Evolutionary conservation across 352 stramenopile genomes (phyloP).

Genomic region (Phytophthora citricola): DNA sequence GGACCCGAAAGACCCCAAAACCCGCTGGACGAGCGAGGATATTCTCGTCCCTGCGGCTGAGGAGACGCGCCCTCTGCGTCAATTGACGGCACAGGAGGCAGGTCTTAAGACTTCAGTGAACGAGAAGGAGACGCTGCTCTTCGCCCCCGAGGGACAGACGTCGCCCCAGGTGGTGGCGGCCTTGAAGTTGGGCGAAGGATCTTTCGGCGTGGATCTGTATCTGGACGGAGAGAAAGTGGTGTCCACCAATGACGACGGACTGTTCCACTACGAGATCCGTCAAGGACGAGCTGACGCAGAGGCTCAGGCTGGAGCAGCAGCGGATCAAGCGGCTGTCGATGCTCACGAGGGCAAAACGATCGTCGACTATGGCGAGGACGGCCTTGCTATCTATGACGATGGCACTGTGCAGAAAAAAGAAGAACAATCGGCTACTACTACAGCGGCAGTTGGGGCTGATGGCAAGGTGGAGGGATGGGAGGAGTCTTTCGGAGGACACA

Average conservation of each 20-base stretch:
- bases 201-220: slow-evolving; percentile 77
- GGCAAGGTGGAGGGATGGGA: slow-evolving; percentile 90
- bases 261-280: slow-evolving; percentile 81
- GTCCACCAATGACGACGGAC: slow-evolving; percentile 65
- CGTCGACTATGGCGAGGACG: slow-evolving; percentile 98
- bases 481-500: slow-evolving; percentile 96
- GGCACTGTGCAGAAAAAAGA: slow-evolving; percentile 86
- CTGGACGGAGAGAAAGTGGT: slow-evolving; percentile 69
- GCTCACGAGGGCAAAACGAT: slow-evolving; percentile 93
- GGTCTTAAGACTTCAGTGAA: slow-evolving; percentile 34
- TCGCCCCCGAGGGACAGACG: slow-evolving; percentile 28
- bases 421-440: slow-evolving; percentile 28
- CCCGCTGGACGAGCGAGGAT: slow-evolving; percentile 61
- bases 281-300: slow-evolving; percentile 66
- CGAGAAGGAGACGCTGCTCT: slow-evolving; percentile 43
- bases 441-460: slow-evolving; percentile 24
- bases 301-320: slow-evolving; percentile 27
- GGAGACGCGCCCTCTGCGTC: slow-evolving; percentile 41
- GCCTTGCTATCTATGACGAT: slow-evolving; percentile 97
- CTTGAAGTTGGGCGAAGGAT: slow-evolving; percentile 40
- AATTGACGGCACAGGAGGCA: slow-evolving; percentile 44
- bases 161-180: slow-evolving; percentile 50
- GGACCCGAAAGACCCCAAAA: slow-evolving; percentile 59
- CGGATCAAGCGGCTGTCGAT: slow-evolving; percentile 50
- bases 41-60: slow-evolving; percentile 48